These are phyloP conservation scores for Vitis rupestris DNA, from an alignment of 164 flowering plant species.

Conservation along the genomic window DNA sequence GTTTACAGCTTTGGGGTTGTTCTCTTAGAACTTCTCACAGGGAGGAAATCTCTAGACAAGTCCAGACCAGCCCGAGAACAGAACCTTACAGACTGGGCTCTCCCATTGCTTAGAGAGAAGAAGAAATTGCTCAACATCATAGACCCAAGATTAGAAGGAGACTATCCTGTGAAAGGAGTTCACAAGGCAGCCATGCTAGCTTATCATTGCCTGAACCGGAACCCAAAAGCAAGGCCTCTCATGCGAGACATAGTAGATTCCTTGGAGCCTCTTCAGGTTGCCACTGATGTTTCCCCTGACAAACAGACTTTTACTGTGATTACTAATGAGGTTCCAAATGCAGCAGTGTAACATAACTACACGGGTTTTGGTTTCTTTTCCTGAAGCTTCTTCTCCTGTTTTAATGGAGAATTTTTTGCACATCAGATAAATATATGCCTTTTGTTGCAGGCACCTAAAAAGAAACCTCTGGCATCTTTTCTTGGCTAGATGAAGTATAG, in stretches of 20 bases:
- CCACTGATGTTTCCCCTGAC: conserved; percentile 23
- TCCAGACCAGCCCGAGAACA: conserved; percentile 76
- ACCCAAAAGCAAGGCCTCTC: conserved; percentile 90
- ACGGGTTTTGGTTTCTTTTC: neutral
- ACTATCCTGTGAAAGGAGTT: conserved; percentile 71
- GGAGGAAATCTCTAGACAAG: conserved; percentile 77
- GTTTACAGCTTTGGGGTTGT: conserved; percentile 92
- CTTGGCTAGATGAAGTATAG: too few relatives aligned
- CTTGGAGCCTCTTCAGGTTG: conserved; percentile 75
- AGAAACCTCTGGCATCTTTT: too few relatives aligned
- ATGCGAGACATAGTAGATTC: conserved; percentile 93
- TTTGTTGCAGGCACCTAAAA: too few relatives aligned
- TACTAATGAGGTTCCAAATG: conserved; percentile 10
- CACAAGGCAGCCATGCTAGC: conserved; percentile 96
- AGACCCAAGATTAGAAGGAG: conserved; percentile 77
- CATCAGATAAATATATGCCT: too few relatives aligned
- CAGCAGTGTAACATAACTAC: neutral
- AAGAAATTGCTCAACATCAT: conserved; percentile 69
- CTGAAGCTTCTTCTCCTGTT: conserved; percentile 12
- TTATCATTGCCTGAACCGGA: conserved; percentile 79
- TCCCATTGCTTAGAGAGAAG: conserved; percentile 75
- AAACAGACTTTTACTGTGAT: conserved; percentile 24
- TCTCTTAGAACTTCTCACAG: conserved; percentile 83
- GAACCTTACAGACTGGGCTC: conserved; percentile 81
- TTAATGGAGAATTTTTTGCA: conserved; percentile 8